These are phyloP conservation scores for Schwanniomyces vanrijiae DNA, from an alignment of 805 yeast genomes.

Conservation along the genomic window DNA sequence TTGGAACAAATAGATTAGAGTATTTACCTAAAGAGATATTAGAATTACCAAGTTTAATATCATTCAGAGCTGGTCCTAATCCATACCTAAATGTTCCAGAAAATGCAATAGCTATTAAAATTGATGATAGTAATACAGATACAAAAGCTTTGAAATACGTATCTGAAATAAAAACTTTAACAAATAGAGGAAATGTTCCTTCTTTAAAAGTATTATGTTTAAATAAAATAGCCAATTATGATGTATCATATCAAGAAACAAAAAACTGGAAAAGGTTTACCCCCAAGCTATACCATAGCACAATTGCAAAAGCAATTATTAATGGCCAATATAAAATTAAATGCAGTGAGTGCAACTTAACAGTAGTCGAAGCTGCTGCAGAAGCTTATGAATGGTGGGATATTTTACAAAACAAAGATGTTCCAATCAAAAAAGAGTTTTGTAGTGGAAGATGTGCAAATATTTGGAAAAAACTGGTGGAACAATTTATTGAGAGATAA, in stretches of 20 bases:
- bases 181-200: constrained; percentile 27
- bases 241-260: constrained; percentile 55
- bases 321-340: constrained; percentile 51
- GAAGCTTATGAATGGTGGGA: constrained; percentile 72
- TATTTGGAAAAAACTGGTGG: constrained; percentile 23
- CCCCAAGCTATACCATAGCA: constrained; percentile 43
- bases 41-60: constrained; percentile 40
- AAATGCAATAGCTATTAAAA: constrained; percentile 21
- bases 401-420: constrained; percentile 44
- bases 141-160: constrained; percentile 22
- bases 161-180: constrained; percentile 27
- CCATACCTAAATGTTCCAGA: constrained; percentile 31
- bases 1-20: constrained; percentile 50
- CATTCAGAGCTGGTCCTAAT: constrained; percentile 58
- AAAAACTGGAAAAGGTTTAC: constrained; percentile 51
- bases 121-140: constrained; percentile 17
- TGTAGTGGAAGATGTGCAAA: constrained; percentile 51
- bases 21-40: constrained; percentile 55
- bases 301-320: constrained; percentile 53
- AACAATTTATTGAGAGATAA: too few relatives aligned
- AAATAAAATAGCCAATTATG: constrained; percentile 49
- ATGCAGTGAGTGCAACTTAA: constrained; percentile 50
- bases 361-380: constrained; percentile 57
- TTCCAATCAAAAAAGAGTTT: constrained; percentile 56
- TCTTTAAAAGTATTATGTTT: constrained; percentile 49